Conservation (phyloP, 495 filamentous ascomycete species). For the Neurospora sp. region DNA sequence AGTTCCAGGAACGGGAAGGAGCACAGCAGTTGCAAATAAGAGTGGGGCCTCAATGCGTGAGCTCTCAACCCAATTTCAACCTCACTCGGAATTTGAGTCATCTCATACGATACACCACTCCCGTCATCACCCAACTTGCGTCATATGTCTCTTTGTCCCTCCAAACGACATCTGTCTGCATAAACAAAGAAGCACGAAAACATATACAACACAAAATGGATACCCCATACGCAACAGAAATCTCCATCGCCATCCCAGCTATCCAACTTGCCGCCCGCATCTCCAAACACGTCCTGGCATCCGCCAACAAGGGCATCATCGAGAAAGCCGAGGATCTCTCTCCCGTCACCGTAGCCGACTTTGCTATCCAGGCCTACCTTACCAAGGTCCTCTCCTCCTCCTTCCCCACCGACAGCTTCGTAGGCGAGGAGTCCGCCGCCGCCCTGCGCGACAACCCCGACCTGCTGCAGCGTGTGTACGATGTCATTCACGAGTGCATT, state of each 20-base stretch:
- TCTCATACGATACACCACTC: neutral
- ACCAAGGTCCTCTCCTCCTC: conserved; percentile 40
- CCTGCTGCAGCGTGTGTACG: conserved; percentile 44
- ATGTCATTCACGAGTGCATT: conserved; percentile 24
- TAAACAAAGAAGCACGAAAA: neutral
- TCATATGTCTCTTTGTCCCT: neutral
- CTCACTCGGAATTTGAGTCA: neutral
- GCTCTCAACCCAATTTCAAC: neutral
- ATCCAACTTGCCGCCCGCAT: conserved; percentile 29
- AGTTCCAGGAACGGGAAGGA: neutral
- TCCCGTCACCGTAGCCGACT: conserved; percentile 59
- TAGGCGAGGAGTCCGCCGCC: conserved; percentile 52
- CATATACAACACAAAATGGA: conserved; percentile 15
- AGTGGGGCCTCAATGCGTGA: neutral
- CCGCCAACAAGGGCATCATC: conserved; percentile 9
- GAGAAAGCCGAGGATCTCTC: conserved; percentile 45
- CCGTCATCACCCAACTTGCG: neutral
- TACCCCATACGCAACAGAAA: conserved; percentile 22
- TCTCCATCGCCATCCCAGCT: conserved; percentile 17
- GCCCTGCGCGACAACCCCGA: conserved; percentile 38
- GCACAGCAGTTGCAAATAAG: neutral
- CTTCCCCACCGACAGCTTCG: conserved; percentile 49
- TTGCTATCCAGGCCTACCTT: conserved; percentile 54
- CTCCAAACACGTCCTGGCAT: conserved; percentile 23
- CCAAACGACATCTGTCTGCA: neutral